Conservation (phyloP, 1,284 basidiomycete genomes). For the Amylostereum areolatum region DNA sequence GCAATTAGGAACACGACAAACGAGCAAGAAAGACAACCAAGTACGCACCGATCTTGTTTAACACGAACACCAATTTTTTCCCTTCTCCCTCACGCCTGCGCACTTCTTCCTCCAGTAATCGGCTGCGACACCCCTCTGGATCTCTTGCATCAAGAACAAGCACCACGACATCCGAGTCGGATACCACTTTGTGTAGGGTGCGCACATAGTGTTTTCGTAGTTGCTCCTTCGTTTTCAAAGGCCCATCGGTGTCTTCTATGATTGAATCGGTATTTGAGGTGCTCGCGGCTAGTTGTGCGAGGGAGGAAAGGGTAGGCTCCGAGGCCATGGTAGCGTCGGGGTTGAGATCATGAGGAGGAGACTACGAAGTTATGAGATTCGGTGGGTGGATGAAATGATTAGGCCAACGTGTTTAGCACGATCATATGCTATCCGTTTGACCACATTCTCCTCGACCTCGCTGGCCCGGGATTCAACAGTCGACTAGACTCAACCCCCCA, state of each 20-base stretch:
- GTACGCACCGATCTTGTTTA: slow-evolving; percentile 87
- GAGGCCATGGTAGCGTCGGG: slow-evolving; percentile 66
- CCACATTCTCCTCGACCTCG: too few species aligned
- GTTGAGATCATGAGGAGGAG: slow-evolving; percentile 27
- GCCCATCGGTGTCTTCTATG: slow-evolving; percentile 10
- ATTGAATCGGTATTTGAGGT: slow-evolving; percentile 17
- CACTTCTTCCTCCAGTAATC: slow-evolving; percentile 88
- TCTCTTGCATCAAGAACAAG: slow-evolving; percentile 88
- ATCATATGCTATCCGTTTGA: too few species aligned
- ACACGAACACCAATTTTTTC: slow-evolving; percentile 83
- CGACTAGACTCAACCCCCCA: too few species aligned
- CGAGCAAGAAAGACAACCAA: slow-evolving; percentile 6
- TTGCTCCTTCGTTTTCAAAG: slow-evolving; percentile 58
- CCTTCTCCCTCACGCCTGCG: slow-evolving; percentile 77
- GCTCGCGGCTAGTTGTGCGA: slow-evolving; percentile 19
- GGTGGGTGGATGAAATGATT: too few species aligned
- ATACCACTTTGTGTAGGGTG: slow-evolving; percentile 86
- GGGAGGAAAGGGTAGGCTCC: slow-evolving; percentile 30
- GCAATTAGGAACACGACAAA: not conserved
- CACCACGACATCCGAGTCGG: slow-evolving; percentile 88
- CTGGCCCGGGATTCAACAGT: too few species aligned
- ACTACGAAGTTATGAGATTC: slow-evolving; percentile 3
- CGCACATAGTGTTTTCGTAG: slow-evolving; percentile 66
- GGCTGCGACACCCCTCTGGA: slow-evolving; percentile 84
- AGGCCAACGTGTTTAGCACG: too few species aligned